A percentile compares a stretch with the other conserved stretches of the same genome.
Conservation (phyloP, 2,329 filamentous ascomycete genomes). For the Sarocladiaceae sp. region DNA sequence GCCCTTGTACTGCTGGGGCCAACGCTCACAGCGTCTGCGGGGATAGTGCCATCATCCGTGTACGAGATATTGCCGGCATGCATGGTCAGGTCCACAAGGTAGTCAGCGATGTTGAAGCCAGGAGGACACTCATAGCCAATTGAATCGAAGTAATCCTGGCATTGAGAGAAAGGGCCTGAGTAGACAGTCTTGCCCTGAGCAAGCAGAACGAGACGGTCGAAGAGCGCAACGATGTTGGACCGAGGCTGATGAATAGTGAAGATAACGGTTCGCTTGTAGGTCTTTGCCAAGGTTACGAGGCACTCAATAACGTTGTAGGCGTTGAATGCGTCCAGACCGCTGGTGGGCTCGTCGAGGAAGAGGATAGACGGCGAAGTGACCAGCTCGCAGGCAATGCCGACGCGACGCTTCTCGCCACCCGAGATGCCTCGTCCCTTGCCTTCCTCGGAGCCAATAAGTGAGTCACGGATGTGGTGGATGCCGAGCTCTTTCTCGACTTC, state of each 20-base stretch:
- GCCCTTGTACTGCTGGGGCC: slow-evolving; percentile 81
- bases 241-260: slow-evolving; percentile 98
- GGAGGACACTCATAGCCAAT: slow-evolving; percentile 90
- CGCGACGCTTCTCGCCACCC: slow-evolving; percentile 90
- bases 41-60: slow-evolving; percentile 45
- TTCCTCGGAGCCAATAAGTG: slow-evolving; percentile 93
- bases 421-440: slow-evolving; percentile 91
- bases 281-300: slow-evolving; percentile 88
- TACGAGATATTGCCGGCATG: slow-evolving; percentile 65
- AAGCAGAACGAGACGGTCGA: slow-evolving; percentile 86
- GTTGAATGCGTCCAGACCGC: slow-evolving; percentile 91
- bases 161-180: slow-evolving; percentile 82
- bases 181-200: slow-evolving; percentile 88
- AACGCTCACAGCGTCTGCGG: slow-evolving; percentile 56
- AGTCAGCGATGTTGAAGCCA: slow-evolving; percentile 98
- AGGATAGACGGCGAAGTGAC: slow-evolving; percentile 96
- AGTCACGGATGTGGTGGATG: slow-evolving; percentile 89
- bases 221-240: slow-evolving; percentile 96
- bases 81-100: slow-evolving; percentile 96
- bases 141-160: slow-evolving; percentile 86
- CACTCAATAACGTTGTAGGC: slow-evolving; percentile 98
- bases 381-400: slow-evolving; percentile 94
- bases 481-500: slow-evolving; percentile 96
- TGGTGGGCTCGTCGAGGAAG: slow-evolving; percentile 95
- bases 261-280: slow-evolving; percentile 92